Evolutionary conservation across 2,329 filamentous ascomycete species (phyloP).

Genomic region (Nakataea oryzae): DNA sequence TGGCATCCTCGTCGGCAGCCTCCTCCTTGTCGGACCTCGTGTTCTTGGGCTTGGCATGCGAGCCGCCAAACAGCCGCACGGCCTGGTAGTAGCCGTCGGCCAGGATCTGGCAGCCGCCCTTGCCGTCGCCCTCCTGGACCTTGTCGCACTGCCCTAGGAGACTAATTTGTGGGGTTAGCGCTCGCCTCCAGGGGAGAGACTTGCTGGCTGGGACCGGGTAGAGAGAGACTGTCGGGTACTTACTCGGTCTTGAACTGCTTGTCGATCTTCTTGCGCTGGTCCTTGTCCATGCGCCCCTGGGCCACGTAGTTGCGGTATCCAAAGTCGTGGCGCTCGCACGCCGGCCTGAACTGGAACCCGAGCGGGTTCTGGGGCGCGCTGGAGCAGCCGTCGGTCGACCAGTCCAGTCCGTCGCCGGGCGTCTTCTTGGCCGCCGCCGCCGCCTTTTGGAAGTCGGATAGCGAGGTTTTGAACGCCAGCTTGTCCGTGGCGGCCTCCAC

Average conservation of each 20-base stretch:
- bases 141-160: background rate
- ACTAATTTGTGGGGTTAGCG: background rate
- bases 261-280: background rate
- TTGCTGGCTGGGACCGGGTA: no score
- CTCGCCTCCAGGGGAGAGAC: no score
- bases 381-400: background rate
- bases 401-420: background rate
- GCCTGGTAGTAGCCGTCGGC: background rate
- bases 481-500: background rate
- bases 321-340: background rate
- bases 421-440: background rate
- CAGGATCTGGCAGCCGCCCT: background rate
- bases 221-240: background rate
- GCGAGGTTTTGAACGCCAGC: background rate
- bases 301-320: background rate
- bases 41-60: background rate
- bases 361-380: background rate
- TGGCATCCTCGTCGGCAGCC: no score
- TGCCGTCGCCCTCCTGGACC: background rate
- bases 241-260: background rate
- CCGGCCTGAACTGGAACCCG: background rate
- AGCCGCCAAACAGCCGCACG: background rate
- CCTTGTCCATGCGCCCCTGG: background rate
- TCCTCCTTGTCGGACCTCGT: no score
- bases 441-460: background rate